Conservation (phyloP, 2,329 filamentous ascomycete species). For the Tolypocladium inflatum region DNA sequence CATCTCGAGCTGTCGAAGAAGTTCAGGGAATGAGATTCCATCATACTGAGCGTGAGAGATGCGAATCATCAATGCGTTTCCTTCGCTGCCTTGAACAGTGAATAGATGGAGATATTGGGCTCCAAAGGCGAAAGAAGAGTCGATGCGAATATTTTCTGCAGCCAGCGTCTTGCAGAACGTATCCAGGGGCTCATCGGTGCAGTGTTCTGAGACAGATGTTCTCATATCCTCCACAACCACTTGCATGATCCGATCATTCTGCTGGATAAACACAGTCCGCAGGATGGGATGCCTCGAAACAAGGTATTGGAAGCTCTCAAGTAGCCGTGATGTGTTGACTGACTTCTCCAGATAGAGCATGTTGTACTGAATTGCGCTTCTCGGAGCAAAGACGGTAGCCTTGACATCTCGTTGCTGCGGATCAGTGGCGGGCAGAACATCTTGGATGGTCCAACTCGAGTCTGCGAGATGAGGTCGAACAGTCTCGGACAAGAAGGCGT, state of each 20-base stretch:
- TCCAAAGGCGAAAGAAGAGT: background rate
- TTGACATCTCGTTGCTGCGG: conserved; percentile 12
- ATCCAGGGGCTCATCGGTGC: conserved; percentile 6
- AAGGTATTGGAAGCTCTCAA: conserved; percentile 12
- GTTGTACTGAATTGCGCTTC: conserved; percentile 17
- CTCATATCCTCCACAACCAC: conserved; percentile 11
- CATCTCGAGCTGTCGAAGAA: conserved; percentile 29
- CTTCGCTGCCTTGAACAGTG: background rate
- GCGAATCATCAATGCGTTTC: conserved; percentile 5
- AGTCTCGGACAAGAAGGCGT: conserved; percentile 7
- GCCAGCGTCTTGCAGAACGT: conserved; percentile 4
- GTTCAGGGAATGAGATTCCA: conserved; percentile 33
- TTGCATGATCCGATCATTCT: conserved; percentile 7
- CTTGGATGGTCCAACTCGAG: conserved; percentile 11
- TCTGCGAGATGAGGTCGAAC: conserved; percentile 10
- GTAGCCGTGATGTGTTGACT: conserved; percentile 8
- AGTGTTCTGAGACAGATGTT: conserved; percentile 6
- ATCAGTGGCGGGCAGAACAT: conserved; percentile 12
- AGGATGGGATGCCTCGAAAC: conserved; percentile 13
- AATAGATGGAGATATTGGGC: background rate
- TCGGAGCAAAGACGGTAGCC: conserved; percentile 9
- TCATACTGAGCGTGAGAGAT: conserved; percentile 42
- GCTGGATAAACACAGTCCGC: conserved; percentile 15
- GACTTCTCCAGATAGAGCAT: conserved; percentile 16
- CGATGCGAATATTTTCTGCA: background rate